phyloP scores from a whole-genome alignment of 179 eudicot genomes.

The Corrigiola litoralis region DNA sequence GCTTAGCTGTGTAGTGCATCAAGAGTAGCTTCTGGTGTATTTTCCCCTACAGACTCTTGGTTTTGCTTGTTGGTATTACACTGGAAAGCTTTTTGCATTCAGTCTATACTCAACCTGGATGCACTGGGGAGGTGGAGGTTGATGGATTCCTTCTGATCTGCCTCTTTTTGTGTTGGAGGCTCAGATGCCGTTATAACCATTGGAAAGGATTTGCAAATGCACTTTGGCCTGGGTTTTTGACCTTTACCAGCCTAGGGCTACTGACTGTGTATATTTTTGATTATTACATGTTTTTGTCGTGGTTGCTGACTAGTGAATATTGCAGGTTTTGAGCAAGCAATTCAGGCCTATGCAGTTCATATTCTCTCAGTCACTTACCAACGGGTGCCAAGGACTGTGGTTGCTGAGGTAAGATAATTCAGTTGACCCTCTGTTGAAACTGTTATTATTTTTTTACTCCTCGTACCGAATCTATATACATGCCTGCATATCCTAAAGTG shows the following conservation, averaged over 20 bases:
- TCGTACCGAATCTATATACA: too few relatives aligned
- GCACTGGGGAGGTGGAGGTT: neutral
- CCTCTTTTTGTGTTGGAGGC: neutral
- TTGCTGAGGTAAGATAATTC: conserved; percentile 73
- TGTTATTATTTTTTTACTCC: too few relatives aligned
- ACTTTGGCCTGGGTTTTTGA: too few relatives aligned
- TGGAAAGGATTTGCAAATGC: too few relatives aligned
- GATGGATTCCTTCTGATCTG: too few relatives aligned
- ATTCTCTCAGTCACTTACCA: conserved; percentile 80
- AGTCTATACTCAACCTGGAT: neutral
- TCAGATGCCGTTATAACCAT: neutral
- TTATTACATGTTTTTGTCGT: neutral
- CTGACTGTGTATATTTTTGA: neutral
- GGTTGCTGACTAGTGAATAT: conserved; percentile 9
- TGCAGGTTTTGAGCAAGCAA: conserved; percentile 94
- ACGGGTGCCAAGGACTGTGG: conserved; percentile 66
- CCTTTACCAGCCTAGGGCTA: neutral
- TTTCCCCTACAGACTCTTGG: neutral
- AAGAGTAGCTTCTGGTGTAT: neutral
- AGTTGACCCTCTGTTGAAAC: neutral
- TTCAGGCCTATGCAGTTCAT: conserved; percentile 83
- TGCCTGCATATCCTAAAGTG: too few relatives aligned
- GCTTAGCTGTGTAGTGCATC: neutral
- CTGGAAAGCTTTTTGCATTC: neutral
- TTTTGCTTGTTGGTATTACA: neutral